Evolutionary conservation across 345 rosid genomes (phyloP), one percentile per base, ranked within the genome.

Genomic region (Aurinia saxatilis): DNA sequence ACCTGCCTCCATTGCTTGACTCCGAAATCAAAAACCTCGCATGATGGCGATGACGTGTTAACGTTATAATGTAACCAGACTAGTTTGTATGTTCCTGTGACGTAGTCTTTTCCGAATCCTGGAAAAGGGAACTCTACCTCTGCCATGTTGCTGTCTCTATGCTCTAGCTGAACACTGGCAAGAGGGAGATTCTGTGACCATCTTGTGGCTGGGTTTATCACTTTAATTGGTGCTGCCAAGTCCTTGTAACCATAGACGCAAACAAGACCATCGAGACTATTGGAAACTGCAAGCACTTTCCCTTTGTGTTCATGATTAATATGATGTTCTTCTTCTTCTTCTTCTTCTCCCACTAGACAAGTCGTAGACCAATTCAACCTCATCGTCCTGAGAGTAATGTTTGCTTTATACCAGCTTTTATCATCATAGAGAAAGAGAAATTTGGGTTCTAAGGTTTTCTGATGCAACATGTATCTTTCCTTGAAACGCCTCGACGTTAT

Each of bases 151-250:
- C n/a, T n/a, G n/a, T n/a, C n/a, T n/a, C n/a, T n/a, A n/a, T n/a
- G n/a, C n/a, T 5, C 14, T 5, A 8, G 2, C 5, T 31, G 36
- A 57, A 14, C 25, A 21, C 5, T 57, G 23, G 49, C 25, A 3
- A 39, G 36, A 58, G 39, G 50, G 3, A 41, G 63, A 14, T 7
- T 29, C 5, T 7, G 8, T 8, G 50, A 41, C 11, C 39, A 58
- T 58, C 49, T 57, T 2, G 37, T 57, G 21, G 62, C 61, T 39
- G 48, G 7, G 16, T 52, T 57, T 23, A 36, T 19, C 61, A 56
- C 36, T 10, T 25, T 23, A 9, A 54, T 25, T 25, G 2, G 23
- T 39, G 0, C 6, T 56, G 5, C 6, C 3, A 23, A 23, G 21
- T 31, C 21, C 3, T 1, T 0, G 4, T 0, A 0, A 3, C 14